A percentile compares a stretch with the other conserved stretches of the same genome.
These are phyloP conservation scores for Sporothrix inflata DNA, from an alignment of 2,329 filamentous ascomycete species.

Conservation along the genomic window DNA sequence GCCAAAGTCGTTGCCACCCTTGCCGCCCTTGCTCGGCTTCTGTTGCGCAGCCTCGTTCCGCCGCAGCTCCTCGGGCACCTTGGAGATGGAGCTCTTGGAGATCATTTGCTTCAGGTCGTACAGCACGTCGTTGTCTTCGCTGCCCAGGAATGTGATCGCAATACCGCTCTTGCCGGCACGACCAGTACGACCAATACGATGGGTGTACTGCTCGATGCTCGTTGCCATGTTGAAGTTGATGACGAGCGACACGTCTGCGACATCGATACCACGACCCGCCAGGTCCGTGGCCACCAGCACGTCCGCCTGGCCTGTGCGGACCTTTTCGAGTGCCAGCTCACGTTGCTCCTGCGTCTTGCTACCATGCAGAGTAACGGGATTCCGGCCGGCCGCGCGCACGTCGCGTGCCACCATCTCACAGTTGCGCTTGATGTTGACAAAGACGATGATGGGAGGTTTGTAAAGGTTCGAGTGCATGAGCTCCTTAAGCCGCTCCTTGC, in stretches of 20 bases:
- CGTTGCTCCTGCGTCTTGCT: conserved; percentile 98
- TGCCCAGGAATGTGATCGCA: conserved; percentile 91
- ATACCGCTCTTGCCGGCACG: conserved; percentile 96
- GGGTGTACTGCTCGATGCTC: conserved; percentile 92
- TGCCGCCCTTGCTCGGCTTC: conserved; percentile 55
- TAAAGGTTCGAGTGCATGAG: conserved; percentile 83
- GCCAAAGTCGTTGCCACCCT: conserved; percentile 31
- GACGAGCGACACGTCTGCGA: conserved; percentile 89
- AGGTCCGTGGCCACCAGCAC: conserved; percentile 95
- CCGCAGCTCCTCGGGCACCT: conserved; percentile 87
- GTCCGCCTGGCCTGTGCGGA: conserved; percentile 78
- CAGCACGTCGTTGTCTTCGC: conserved; percentile 85
- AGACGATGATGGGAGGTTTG: conserved; percentile 91
- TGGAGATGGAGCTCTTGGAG: conserved; percentile 82
- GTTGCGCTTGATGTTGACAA: conserved; percentile 99
- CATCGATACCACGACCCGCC: conserved; percentile 96
- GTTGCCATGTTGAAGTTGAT: conserved; percentile 99
- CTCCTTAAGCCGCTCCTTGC: conserved; percentile 93
- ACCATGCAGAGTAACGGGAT: conserved; percentile 86
- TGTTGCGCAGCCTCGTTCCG: conserved; percentile 92
- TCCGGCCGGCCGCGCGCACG: conserved; percentile 92
- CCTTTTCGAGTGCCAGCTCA: conserved; percentile 85
- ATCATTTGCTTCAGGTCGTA: conserved; percentile 97
- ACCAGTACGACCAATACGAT: conserved; percentile 94
- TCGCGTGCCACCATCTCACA: conserved; percentile 93